Conservation (phyloP, 306 rosid genomes). For the Prosopis cineraria region DNA sequence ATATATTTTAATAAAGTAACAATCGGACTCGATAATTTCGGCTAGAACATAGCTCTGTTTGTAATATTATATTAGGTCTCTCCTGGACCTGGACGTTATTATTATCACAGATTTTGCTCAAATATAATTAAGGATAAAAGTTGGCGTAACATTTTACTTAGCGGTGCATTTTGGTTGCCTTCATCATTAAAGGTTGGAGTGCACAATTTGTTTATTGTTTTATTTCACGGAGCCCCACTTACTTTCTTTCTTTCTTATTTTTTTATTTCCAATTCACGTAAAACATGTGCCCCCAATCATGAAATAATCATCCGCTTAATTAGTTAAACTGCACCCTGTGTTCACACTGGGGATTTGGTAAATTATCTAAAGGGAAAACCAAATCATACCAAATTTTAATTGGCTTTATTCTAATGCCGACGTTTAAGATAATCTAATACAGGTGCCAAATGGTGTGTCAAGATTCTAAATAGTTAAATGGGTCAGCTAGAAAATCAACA, state of each 20-base stretch:
- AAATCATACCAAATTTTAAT: neutral
- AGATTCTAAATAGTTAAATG: no score
- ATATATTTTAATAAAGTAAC: no score
- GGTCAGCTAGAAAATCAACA: no score
- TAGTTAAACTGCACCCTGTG: neutral
- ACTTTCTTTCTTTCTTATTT: neutral
- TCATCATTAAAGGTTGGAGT: neutral
- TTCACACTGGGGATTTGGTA: neutral
- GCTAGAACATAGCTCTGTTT: neutral
- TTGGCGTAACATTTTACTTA: neutral
- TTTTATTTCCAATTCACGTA: neutral
- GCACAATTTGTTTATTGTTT: neutral
- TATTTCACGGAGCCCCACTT: neutral
- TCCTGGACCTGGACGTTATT: neutral
- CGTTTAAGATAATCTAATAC: neutral
- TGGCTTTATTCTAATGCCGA: neutral
- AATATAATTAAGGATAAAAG: conserved; percentile 3
- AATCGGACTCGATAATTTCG: conserved; percentile 1
- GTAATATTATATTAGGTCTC: neutral
- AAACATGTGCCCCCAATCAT: neutral
- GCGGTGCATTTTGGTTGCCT: neutral
- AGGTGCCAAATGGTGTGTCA: neutral
- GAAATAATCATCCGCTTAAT: neutral
- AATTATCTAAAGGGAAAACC: neutral
- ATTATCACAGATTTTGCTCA: neutral